phyloP scores from a whole-genome alignment of 305 asterid species.

The Rubia occidens region DNA sequence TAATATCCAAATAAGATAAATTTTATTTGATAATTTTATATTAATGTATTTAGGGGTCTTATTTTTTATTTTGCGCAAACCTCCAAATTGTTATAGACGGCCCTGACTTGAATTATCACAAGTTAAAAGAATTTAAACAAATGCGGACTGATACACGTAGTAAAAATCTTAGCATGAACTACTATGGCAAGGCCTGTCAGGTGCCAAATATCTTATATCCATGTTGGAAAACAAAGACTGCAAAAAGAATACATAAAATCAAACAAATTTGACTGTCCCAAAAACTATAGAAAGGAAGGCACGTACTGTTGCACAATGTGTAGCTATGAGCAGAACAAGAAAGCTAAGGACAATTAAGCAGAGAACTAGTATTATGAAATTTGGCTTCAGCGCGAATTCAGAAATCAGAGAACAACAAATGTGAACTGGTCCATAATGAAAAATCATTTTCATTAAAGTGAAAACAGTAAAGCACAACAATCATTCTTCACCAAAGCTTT shows the following conservation, averaged over 20 bases:
- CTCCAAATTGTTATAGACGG: too few species aligned
- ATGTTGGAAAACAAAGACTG: constrained; percentile 74
- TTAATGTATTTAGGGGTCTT: too few species aligned
- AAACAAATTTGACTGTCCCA: neutral
- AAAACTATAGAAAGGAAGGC: neutral
- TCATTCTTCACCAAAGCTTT: neutral
- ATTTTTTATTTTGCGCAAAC: too few species aligned
- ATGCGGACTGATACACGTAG: neutral
- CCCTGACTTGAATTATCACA: neutral
- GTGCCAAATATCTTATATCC: constrained; percentile 70
- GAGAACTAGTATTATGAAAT: neutral
- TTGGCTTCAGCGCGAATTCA: neutral
- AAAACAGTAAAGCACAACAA: neutral
- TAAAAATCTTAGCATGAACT: constrained; percentile 64
- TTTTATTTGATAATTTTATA: too few species aligned
- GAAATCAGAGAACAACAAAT: neutral
- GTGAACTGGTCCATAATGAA: neutral
- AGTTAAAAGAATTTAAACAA: neutral
- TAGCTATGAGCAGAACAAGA: neutral
- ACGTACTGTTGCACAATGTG: neutral
- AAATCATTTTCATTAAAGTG: neutral
- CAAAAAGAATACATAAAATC: constrained; percentile 2
- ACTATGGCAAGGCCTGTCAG: constrained; percentile 75
- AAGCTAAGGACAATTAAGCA: neutral
- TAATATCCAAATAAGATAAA: too few species aligned